Evolutionary conservation across 768 basidiomycete species (phyloP).

Genomic region (Boletus sensibilis): DNA sequence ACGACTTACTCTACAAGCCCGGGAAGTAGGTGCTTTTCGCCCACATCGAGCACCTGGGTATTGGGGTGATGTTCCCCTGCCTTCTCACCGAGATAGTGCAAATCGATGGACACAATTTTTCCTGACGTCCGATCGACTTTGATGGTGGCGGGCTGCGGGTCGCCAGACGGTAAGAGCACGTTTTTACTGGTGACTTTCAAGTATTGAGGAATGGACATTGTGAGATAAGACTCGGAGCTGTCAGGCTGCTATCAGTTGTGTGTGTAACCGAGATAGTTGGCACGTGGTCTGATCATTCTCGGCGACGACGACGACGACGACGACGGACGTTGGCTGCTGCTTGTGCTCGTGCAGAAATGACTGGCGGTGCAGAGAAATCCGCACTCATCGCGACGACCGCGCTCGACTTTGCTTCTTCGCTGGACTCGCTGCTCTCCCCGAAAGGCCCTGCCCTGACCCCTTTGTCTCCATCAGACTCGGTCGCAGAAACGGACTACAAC

Average conservation of each 20-base stretch:
- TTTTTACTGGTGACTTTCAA: conserved; percentile 52
- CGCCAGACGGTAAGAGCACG: conserved; percentile 52
- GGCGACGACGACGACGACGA: conserved; percentile 1
- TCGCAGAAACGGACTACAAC: conserved; percentile 62
- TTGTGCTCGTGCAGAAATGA: conserved; percentile 15
- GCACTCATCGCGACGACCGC: conserved; percentile 6
- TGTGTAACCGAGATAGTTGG: not conserved
- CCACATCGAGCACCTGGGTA: conserved; percentile 52
- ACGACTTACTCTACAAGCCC: conserved; percentile 73
- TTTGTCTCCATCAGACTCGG: conserved; percentile 39
- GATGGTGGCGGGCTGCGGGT: conserved; percentile 64
- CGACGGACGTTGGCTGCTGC: not conserved
- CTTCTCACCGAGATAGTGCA: conserved; percentile 32
- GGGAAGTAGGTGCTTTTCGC: conserved; percentile 61
- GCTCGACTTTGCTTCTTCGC: conserved; percentile 22
- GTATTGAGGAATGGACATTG: conserved; percentile 14
- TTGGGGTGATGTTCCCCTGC: conserved; percentile 22
- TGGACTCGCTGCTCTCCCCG: conserved; percentile 55
- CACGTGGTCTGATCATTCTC: conserved; percentile 6
- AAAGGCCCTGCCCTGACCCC: conserved; percentile 33
- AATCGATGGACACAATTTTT: conserved; percentile 53
- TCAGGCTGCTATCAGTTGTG: not conserved
- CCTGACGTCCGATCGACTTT: conserved; percentile 56
- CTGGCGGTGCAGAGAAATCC: conserved; percentile 14
- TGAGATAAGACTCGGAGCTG: not conserved